Evolutionary conservation across 208 protist species (phyloP).

Genomic region (Acanthamoeba castellanii): DNA sequence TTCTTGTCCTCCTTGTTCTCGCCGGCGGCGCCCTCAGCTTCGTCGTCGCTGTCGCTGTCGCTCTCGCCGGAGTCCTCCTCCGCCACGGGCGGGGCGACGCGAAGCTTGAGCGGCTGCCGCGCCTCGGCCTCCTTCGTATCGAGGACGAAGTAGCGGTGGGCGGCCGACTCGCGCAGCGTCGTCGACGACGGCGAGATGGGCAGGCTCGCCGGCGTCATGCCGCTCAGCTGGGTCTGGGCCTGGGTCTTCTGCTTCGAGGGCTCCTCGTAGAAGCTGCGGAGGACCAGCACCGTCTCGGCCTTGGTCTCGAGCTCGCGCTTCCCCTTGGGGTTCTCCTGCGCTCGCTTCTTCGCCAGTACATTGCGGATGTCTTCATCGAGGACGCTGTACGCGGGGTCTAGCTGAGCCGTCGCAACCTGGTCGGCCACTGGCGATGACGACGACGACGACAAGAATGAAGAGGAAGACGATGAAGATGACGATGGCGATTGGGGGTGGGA

Average conservation of each 20-base stretch:
- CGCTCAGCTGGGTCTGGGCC: background rate
- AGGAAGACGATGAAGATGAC: too few species aligned
- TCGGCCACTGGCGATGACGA: too few species aligned
- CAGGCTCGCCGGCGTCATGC: background rate
- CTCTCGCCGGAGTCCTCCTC: background rate
- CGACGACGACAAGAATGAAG: too few species aligned
- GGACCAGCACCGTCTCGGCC: background rate
- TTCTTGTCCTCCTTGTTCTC: background rate
- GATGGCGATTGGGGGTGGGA: background rate
- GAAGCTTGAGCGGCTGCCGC: background rate
- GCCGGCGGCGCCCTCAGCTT: too few species aligned
- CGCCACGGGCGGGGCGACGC: background rate
- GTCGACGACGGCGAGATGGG: background rate
- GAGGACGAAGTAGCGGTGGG: background rate
- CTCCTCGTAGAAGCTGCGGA: constrained; percentile 12
- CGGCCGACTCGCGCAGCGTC: background rate
- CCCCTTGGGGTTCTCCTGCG: background rate
- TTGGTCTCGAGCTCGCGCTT: background rate
- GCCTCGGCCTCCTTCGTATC: background rate
- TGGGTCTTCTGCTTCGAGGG: background rate
- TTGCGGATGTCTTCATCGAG: background rate
- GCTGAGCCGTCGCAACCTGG: background rate
- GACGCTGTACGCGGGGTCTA: background rate
- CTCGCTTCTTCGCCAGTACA: background rate
- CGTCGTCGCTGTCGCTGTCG: background rate